A percentile compares a stretch with the other conserved stretches of the same genome.
Evolutionary conservation across 2,329 filamentous ascomycete species (phyloP).

Genomic region (Thielaviopsis populi): DNA sequence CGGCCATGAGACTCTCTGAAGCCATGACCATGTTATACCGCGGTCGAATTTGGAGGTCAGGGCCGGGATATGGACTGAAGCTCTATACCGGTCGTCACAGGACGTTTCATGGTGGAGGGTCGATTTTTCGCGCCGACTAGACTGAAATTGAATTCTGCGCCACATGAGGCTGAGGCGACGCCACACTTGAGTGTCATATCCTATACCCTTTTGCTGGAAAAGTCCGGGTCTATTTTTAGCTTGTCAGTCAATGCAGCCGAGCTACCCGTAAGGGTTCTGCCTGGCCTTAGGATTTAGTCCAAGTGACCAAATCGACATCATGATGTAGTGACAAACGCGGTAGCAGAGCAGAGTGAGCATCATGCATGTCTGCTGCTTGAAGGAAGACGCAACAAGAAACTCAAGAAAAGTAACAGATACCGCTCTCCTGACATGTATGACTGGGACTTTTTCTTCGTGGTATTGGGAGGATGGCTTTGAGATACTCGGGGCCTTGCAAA

Average conservation of each 20-base stretch:
- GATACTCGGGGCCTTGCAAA: background rate
- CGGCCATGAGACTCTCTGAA: constrained; percentile 20
- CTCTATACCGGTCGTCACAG: background rate
- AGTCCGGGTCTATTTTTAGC: background rate
- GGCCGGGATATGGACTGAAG: background rate
- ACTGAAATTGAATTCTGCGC: constrained; percentile 7
- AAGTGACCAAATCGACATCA: background rate
- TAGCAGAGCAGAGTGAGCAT: no score
- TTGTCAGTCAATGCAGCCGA: background rate
- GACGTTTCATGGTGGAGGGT: background rate
- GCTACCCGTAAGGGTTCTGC: background rate
- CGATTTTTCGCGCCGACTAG: constrained; percentile 12
- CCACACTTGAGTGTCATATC: background rate
- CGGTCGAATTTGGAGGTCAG: background rate
- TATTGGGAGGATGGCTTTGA: background rate
- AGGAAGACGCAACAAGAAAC: background rate
- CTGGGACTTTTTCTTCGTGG: background rate
- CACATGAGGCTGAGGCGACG: constrained; percentile 2
- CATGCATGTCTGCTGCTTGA: no score
- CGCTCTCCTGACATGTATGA: background rate
- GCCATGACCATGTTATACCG: constrained; percentile 11
- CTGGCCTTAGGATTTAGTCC: background rate
- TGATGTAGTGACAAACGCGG: background rate
- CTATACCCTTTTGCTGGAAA: background rate
- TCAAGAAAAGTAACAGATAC: background rate